Evolutionary conservation across 768 basidiomycete genomes (phyloP).

Genomic region (Vararia minispora): DNA sequence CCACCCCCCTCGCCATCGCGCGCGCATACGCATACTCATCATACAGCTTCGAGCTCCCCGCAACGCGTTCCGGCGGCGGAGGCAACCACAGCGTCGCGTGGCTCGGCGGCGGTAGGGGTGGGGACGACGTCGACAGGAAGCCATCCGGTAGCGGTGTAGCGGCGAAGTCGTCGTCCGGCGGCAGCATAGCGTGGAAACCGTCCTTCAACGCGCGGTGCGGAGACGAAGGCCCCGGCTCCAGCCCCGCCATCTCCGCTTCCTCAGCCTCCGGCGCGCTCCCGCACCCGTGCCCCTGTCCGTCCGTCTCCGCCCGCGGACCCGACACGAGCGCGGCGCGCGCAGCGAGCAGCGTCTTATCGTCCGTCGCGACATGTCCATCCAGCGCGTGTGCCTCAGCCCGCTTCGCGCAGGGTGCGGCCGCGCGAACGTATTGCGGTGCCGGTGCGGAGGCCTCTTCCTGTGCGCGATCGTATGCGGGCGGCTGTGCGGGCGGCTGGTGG

Average conservation of each 20-base stretch:
- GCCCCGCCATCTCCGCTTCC: background rate
- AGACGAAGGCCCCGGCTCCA: background rate
- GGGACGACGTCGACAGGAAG: constrained; percentile 2
- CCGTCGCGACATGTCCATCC: constrained; percentile 24
- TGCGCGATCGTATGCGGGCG: background rate
- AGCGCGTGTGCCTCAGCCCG: background rate
- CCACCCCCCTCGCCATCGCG: constrained; percentile 6
- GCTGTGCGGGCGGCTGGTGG: background rate
- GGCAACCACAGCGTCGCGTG: constrained; percentile 7
- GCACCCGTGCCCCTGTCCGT: too few species aligned
- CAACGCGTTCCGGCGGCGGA: constrained; percentile 9
- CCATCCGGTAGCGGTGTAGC: background rate
- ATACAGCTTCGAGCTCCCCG: background rate
- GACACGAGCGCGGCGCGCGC: constrained; percentile 19
- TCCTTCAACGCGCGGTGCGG: too few species aligned
- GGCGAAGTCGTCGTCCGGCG: constrained; percentile 9
- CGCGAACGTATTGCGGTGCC: constrained; percentile 1
- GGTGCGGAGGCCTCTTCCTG: background rate
- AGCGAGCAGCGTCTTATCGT: constrained; percentile 25
- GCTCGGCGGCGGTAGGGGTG: background rate
- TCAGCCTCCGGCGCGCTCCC: constrained; percentile 10
- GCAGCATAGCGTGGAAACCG: too few species aligned
- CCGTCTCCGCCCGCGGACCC: too few species aligned
- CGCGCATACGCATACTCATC: constrained; percentile 8
- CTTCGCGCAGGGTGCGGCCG: background rate